These are phyloP conservation scores for Myxozyma melibiosi DNA, from an alignment of 805 yeast genomes.

Conservation along the genomic window DNA sequence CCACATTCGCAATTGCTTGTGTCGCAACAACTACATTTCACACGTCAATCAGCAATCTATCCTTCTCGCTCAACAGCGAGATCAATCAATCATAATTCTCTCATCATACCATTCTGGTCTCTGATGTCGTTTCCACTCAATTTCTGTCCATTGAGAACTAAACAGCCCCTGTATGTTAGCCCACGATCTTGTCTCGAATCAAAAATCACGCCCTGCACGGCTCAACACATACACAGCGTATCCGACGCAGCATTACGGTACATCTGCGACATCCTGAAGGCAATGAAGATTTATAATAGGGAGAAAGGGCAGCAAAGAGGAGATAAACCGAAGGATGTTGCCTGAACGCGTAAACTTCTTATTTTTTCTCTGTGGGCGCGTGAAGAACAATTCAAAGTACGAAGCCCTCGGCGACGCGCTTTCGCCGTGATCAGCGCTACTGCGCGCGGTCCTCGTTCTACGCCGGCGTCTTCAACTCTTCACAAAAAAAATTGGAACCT, in stretches of 20 bases:
- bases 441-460: neutral
- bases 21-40: constrained; percentile 68
- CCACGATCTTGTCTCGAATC: neutral
- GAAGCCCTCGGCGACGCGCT: neutral
- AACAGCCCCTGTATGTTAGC: neutral
- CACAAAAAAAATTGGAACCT: constrained; percentile 2
- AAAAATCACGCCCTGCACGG: neutral
- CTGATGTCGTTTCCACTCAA: constrained; percentile 94
- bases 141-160: constrained; percentile 91
- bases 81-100: neutral
- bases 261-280: constrained; percentile 55
- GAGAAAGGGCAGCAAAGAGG: neutral
- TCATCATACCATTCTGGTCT: constrained; percentile 70
- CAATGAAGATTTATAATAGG: neutral
- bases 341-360: constrained; percentile 10
- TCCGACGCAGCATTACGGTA: constrained; percentile 84
- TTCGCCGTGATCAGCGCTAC: neutral
- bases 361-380: constrained; percentile 8
- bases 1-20: constrained; percentile 77
- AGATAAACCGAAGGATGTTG: neutral
- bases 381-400: neutral
- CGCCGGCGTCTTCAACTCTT: neutral
- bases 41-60: neutral
- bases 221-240: constrained; percentile 64
- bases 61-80: too few species aligned